Base-by-base conservation (phyloP, 2,329 filamentous ascomycete genomes). In the Trichoderma brevicompactum region DNA sequence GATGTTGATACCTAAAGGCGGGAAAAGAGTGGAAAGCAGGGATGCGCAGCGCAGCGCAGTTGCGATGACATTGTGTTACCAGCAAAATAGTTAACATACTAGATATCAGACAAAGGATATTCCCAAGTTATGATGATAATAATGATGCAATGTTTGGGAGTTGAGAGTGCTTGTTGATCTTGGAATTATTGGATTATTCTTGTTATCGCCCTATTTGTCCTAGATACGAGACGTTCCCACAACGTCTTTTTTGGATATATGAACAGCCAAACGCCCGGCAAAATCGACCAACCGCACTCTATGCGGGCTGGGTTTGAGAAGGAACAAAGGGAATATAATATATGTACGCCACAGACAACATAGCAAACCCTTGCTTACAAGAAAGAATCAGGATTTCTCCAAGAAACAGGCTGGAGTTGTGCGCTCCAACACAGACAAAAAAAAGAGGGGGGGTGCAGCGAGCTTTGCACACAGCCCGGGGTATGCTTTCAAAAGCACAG, bases 1-100 rank as follows among this genome's bases (percentile, higher is more conserved):
- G 88, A 91, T 72, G 81, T 90, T 52, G 88, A 90, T 76, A 79
- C 82, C 74, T 90, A 71, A 28, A 67, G 49, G n/a, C n/a, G 15
- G 5, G 9, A 17, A 23, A 17, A 23, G 32, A 38, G 19, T n/a
- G 28, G 28, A 32, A 41, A 19, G 53, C 19, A 17, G 48, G 28
- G 17, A 44, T 28, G 58, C 49, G 50, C 12, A 40, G 23, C 49
- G 50, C 12, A 40, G 23, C 23, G 23, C 23, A 23, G 23, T 44
- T 62, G 49, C 28, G 23, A 23, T 53, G 38, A 46, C n/a, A 38
- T 28, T 23, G 65, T 36, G 36, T 49, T 52, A 52, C 40, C 23
- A 41, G 44, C 41, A 10, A 62, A 36, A 61, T 56, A 61, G 48
- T 54, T 54, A 60, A 59, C 53, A 66, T 19, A 52, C 52, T 54